Conservation (phyloP, 2,329 filamentous ascomycete species). For the Aspergillus luchuensis region DNA sequence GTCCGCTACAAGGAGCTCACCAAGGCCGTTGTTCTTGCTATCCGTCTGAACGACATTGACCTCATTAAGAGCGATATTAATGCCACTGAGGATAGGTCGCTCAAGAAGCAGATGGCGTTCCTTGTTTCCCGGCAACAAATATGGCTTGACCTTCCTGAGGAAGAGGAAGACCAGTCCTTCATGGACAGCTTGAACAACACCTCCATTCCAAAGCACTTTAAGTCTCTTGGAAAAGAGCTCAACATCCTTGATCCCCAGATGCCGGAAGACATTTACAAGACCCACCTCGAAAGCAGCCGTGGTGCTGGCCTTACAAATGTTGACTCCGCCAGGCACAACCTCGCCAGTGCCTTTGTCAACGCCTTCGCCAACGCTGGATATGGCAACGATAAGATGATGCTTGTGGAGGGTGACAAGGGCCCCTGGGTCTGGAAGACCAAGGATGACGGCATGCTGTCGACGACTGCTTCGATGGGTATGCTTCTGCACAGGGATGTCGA, state of each 20-base stretch:
- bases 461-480: slow-evolving; percentile 88
- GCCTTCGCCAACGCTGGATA: slow-evolving; percentile 96
- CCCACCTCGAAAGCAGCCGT: slow-evolving; percentile 91
- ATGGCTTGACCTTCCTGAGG: slow-evolving; percentile 67
- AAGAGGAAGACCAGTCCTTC: slow-evolving; percentile 71
- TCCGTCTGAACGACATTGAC: slow-evolving; percentile 83
- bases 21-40: slow-evolving; percentile 91
- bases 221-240: slow-evolving; percentile 88
- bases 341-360: slow-evolving; percentile 95
- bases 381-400: slow-evolving; percentile 96
- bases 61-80: slow-evolving; percentile 82
- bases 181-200: slow-evolving; percentile 84
- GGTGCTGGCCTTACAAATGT: slow-evolving; percentile 92
- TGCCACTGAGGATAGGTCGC: slow-evolving; percentile 73
- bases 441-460: slow-evolving; percentile 95
- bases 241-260: slow-evolving; percentile 97
- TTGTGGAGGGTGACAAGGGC: slow-evolving; percentile 82
- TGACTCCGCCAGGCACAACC: slow-evolving; percentile 92
- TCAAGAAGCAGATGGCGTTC: slow-evolving; percentile 94
- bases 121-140: slow-evolving; percentile 90
- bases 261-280: slow-evolving; percentile 99
- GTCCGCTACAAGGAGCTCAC: slow-evolving; percentile 88
- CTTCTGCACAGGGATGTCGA: slow-evolving; percentile 93
- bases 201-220: slow-evolving; percentile 88
- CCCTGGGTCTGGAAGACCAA: slow-evolving; percentile 99